Evolutionary conservation across 768 basidiomycete species (phyloP), one percentile per base, ranked within the genome.

Genomic region (Phaffia australis): DNA sequence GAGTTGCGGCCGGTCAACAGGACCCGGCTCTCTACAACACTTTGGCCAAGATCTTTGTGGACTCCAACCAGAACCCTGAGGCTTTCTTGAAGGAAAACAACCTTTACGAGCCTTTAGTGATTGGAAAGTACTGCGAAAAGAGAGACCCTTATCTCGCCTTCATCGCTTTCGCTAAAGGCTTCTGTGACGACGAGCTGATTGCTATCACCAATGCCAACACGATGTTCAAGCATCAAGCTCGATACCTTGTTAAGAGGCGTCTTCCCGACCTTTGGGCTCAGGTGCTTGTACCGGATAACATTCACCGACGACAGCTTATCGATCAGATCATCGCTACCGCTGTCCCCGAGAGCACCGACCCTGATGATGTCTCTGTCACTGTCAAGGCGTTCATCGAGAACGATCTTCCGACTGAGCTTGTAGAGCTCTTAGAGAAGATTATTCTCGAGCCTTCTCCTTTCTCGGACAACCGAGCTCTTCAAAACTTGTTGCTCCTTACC

Each of bases 191-290:
- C 6, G 95, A 99, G 77, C 83, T 99, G 68, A 93, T 99, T 74
- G 77, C 84, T 25, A 94, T 99, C 76, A 98, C 95, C 57, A 98
- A 98, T 75, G 93, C 94, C 71, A 99, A 99, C 80, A 86, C 92
- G 16, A 99, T 99, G 95, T 99, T 93, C 83, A 99, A 98, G 79
- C 94, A 99, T 73, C 95, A 98, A 77, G 89, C 95, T 61, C 87
- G 95, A 32, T 99, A 99, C 78, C 84, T 99, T 66, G 89, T 97
- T 74, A 95, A 93, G 78, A 86, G 95, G 72, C 89, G 95, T 69
- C 85, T 89, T 69, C 84, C 88, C 19, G 95, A 98, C 69, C 84
- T 99, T 35, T 99, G 95, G 95, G 84, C 87, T 1, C 91, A 97
- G 77, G 95, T 99, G 47, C 85, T 99, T 64, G 81, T 83, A 15